Base-by-base conservation (phyloP, 2,329 filamentous ascomycete genomes). In the Pseudogymnoascus sp. region DNA sequence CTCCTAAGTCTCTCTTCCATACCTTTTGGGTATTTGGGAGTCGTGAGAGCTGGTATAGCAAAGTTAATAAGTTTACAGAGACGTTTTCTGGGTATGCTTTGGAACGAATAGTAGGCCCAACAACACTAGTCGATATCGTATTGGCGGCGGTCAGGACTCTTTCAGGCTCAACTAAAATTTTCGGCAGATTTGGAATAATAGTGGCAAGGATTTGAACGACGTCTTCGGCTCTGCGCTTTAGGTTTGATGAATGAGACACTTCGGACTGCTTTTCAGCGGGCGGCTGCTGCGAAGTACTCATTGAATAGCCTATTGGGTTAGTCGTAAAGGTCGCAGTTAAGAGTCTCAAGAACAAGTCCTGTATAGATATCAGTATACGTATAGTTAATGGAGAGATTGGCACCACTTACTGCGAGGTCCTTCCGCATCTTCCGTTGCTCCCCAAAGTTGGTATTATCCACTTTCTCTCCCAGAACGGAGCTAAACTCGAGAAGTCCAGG, bases 391-490 rank as follows among this genome's bases (percentile, higher is more conserved):
- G 15, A 27, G 25, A 6, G 17, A 17, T 5, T 2, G 29, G 42
- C 38, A 31, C 41, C 9, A 82, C 89, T 75, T 80, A 93, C 91
- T 25, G 90, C 90, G 15, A 97, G 79, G 64, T 97, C 93, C 72
- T 89, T 85, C 65, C 92, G 85, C 91, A 97, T 96, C 74, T 89
- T 92, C 60, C 87, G 84, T 75, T 97, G 91, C 76, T 97, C 93
- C 35, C 93, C 93, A 75, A 97, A 97, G 69, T 92, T 97, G 10
- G 93, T 99, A 69, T 99, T 97, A 73, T 97, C 92, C 59, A 97
- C 89, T 78, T 99, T 99, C 72, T 94, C 89, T 1, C 94, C 93
- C 38, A 99, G 78, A 39, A 96, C 90, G 1, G 90, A 89, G 0
- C 91, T 89, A 70, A 97, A 97, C 68, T 96, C 90, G 10, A 99